phyloP scores from a whole-genome alignment of 2,329 filamentous ascomycete genomes.

The Colletotrichum sp. region DNA sequence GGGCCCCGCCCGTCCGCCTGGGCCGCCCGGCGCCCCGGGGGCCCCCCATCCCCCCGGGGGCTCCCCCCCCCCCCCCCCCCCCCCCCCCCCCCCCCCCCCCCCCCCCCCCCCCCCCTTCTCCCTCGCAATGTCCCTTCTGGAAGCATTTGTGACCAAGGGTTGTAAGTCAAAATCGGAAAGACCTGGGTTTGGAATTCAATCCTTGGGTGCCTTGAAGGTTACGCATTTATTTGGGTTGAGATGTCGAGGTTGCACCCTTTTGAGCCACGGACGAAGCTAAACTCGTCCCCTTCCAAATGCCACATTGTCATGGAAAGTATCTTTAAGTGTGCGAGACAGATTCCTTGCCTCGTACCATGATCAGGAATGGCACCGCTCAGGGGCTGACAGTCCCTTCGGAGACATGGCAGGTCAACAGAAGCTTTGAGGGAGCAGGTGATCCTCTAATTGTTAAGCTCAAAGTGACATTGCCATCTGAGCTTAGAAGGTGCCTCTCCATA shows the following conservation, averaged over 20 bases:
- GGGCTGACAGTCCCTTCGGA: background rate
- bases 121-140: background rate
- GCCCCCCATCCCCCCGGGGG: too few species aligned
- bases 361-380: background rate
- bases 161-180: background rate
- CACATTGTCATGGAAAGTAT: background rate
- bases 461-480: background rate
- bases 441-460: background rate
- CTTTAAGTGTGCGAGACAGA: background rate
- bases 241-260: background rate
- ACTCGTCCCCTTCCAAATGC: too few species aligned
- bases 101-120: too few species aligned
- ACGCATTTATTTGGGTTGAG: background rate
- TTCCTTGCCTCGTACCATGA: background rate
- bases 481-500: background rate
- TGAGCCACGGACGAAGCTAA: accelerated
- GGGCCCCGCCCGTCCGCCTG: too few species aligned
- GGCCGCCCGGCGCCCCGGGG: too few species aligned
- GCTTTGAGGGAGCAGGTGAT: background rate
- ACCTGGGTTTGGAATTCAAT: background rate
- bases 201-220: background rate
- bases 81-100: too few species aligned
- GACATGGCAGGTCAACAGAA: background rate
- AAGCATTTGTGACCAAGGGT: background rate
- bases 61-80: too few species aligned